These are phyloP conservation scores for Sporothrix schenckii DNA, from an alignment of 2,329 filamentous ascomycete genomes.

Conservation along the genomic window DNA sequence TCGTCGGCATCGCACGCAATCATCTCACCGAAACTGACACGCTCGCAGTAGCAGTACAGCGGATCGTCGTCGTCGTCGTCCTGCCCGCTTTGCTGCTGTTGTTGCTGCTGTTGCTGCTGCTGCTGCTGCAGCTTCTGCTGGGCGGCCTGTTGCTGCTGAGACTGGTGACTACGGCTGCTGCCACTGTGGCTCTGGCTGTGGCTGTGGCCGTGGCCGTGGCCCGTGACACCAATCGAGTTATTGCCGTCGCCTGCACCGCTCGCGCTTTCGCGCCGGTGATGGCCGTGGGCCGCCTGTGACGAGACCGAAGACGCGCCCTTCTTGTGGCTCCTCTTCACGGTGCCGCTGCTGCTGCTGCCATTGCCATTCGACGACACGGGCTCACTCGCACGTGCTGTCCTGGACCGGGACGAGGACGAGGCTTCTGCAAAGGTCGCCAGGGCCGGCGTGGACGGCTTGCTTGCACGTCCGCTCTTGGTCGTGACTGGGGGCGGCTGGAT, in stretches of 20 bases:
- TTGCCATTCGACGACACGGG: constrained; percentile 22
- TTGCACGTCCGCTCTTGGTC: constrained; percentile 67
- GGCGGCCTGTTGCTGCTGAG: constrained; percentile 23
- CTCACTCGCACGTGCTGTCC: constrained; percentile 56
- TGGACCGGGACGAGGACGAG: constrained; percentile 47
- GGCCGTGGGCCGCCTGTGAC: constrained; percentile 38
- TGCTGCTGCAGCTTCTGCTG: constrained; percentile 26
- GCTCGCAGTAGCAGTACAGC: constrained; percentile 78
- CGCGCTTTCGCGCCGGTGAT: constrained; percentile 28
- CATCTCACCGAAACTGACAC: constrained; percentile 82
- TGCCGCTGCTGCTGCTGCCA: constrained; percentile 39
- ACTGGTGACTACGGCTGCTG: constrained; percentile 29
- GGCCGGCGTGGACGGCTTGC: constrained; percentile 68
- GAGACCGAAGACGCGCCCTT: constrained; percentile 52
- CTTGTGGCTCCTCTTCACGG: constrained; percentile 62
- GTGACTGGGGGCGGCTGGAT: constrained; percentile 47
- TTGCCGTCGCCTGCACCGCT: constrained; percentile 31
- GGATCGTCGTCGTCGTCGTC: constrained; percentile 71
- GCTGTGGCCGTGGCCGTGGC: constrained; percentile 28
- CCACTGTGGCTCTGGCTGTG: constrained; percentile 30
- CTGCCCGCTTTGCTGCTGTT: constrained; percentile 45
- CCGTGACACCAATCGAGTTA: constrained; percentile 11
- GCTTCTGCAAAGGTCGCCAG: constrained; percentile 62
- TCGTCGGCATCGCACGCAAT: constrained; percentile 75
- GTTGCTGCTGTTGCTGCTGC: constrained; percentile 25